Percentiles rank a stretch among this genome's conserved stretches.
phyloP scores from a whole-genome alignment of 805 yeast species.

The Saccharomyces kudriavzevii region DNA sequence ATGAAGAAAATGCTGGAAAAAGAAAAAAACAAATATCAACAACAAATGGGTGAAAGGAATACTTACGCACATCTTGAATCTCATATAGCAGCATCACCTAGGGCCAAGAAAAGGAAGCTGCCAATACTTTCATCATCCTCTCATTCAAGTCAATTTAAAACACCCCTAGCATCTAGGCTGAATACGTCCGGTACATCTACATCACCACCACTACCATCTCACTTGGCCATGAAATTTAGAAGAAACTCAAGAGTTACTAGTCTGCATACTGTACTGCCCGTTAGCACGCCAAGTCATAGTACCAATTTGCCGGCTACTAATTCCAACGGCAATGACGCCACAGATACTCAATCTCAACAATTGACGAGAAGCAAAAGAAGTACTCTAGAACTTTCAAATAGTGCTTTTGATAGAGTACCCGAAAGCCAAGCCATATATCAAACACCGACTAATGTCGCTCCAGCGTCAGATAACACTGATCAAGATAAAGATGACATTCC shows the following conservation, averaged over 20 bases:
- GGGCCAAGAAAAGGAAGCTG: slow-evolving; percentile 20
- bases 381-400: neutral
- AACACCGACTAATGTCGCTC: slow-evolving; percentile 13
- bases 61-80: slow-evolving; percentile 25
- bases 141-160: slow-evolving; percentile 18
- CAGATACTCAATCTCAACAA: neutral
- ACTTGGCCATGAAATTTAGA: slow-evolving; percentile 21
- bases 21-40: slow-evolving; percentile 13
- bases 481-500: slow-evolving; percentile 2
- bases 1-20: slow-evolving; percentile 22
- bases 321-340: slow-evolving; percentile 3
- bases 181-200: slow-evolving; percentile 7
- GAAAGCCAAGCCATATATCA: slow-evolving; percentile 12
- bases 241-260: slow-evolving; percentile 5
- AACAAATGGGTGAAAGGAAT: slow-evolving; percentile 14
- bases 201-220: slow-evolving; percentile 24
- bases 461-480: neutral
- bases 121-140: slow-evolving; percentile 26
- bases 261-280: slow-evolving; percentile 8
- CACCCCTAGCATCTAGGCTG: slow-evolving; percentile 15
- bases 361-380: neutral
- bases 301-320: slow-evolving; percentile 10
- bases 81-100: slow-evolving; percentile 27
- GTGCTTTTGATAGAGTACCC: neutral
- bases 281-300: slow-evolving; percentile 14